Base-by-base conservation (phyloP, 805 yeast genomes). In the Kazachstania viticola region DNA sequence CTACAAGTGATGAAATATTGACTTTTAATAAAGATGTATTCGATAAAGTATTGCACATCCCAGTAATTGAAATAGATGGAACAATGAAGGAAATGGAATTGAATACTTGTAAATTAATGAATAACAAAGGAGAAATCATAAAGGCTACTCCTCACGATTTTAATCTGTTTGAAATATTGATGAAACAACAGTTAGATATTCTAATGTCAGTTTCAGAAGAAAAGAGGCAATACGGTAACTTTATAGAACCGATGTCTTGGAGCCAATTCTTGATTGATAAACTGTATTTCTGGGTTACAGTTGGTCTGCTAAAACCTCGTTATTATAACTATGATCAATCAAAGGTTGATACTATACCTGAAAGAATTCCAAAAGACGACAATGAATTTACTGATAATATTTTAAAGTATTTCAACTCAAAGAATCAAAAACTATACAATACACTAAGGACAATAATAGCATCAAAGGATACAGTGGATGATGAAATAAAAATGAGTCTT, bases 1-100 rank as follows among this genome's bases (percentile, higher is more conserved):
- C 52, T 15, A 52, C 60, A 4, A 51, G 51, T 29, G 60, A 54
- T 31, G 54, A 48, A 25, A 45, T 54, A 21, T 29, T 54, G 21
- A 19, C 40, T 6, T 39, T 35, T 25, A 46, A 43, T 19, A 32
- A 41, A 4, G 52, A 50, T 19, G 32, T 50, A 7, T 53, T 42
- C 30, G 60, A 53, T 31, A 41, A 41, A 17, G 35, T 45, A 3
- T 27, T 54, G 21, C 43, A 32, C 31, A 27, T 52, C 16, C 45
- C 48, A 4, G 22, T 35, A 5, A 23, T 21, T 7, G 38, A 33
- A 4, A 21, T 32, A 9, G 33, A 30, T 8, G n/a, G n/a, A n/a
- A n/a, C n/a, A n/a, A n/a, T n/a, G n/a, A 30, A 25, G 27, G 19
- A 28, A 30, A 13, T 24, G 28, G 30, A 39, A 29, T 34, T 29